Percentiles rank a stretch among this genome's conserved stretches.
phyloP scores from a whole-genome alignment of 2,329 filamentous ascomycete species.

The Aspergillus awamori region DNA sequence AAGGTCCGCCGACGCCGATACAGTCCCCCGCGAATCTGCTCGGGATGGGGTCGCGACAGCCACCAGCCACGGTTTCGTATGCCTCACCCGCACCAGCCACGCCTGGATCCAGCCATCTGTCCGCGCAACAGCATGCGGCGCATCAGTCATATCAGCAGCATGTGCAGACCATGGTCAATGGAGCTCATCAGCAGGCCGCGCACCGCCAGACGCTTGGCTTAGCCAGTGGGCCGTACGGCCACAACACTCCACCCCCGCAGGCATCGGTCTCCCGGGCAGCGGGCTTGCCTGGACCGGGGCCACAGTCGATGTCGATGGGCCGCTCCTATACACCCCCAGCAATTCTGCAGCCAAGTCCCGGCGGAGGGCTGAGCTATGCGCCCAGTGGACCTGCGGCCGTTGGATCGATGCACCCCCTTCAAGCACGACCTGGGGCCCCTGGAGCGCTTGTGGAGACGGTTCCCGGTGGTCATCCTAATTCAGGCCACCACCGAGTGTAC shows the following conservation, averaged over 20 bases:
- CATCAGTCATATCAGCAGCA: slow-evolving; percentile 42
- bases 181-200: slow-evolving; percentile 37
- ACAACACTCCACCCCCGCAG: slow-evolving; percentile 40
- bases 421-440: slow-evolving; percentile 31
- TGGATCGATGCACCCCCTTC: slow-evolving; percentile 31
- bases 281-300: slow-evolving; percentile 27
- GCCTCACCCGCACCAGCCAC: slow-evolving; percentile 30
- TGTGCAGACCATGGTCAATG: slow-evolving; percentile 42
- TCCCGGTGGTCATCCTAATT: slow-evolving; percentile 22
- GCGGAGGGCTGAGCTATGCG: slow-evolving; percentile 35
- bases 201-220: slow-evolving; percentile 39
- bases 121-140: slow-evolving; percentile 20
- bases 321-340: slow-evolving; percentile 47
- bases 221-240: slow-evolving; percentile 34
- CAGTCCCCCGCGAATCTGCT: slow-evolving; percentile 35
- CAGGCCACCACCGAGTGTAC: slow-evolving; percentile 41
- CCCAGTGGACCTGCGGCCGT: slow-evolving; percentile 26
- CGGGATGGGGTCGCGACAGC: slow-evolving; percentile 34
- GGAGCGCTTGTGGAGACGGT: slow-evolving; percentile 28
- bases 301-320: slow-evolving; percentile 32
- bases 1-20: slow-evolving; percentile 34
- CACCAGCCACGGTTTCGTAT: slow-evolving; percentile 30
- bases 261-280: slow-evolving; percentile 30
- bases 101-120: slow-evolving; percentile 26
- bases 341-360: slow-evolving; percentile 33